Evolutionary conservation across 805 yeast genomes (phyloP).

Genomic region (Kodamaea leandrae): DNA sequence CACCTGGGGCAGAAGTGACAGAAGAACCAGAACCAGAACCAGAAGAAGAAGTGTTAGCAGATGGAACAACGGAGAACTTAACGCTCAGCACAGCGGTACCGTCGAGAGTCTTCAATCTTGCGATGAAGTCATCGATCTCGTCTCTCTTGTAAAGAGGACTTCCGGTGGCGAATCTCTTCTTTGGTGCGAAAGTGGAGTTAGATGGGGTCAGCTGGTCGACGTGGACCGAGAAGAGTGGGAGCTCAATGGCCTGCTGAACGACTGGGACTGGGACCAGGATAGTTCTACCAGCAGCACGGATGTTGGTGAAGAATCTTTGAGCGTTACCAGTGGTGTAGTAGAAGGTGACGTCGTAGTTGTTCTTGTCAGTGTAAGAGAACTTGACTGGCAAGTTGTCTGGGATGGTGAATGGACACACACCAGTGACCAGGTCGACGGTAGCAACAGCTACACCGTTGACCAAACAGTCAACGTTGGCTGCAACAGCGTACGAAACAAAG

Average conservation of each 20-base stretch:
- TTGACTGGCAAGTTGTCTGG: conserved; percentile 26
- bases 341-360: conserved; percentile 34
- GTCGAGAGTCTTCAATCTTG: conserved; percentile 21
- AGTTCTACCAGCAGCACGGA: conserved; percentile 31
- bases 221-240: conserved; percentile 18
- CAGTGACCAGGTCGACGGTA: conserved; percentile 40
- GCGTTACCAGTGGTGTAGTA: conserved; percentile 30
- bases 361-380: conserved; percentile 26
- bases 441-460: conserved; percentile 33
- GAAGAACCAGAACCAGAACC: conserved; percentile 14
- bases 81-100: conserved; percentile 25
- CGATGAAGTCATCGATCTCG: conserved; percentile 24
- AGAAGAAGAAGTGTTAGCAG: conserved; percentile 13
- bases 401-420: conserved; percentile 37
- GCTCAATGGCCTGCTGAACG: conserved; percentile 16
- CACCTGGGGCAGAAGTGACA: conserved; percentile 17
- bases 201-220: conserved; percentile 25
- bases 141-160: conserved; percentile 29
- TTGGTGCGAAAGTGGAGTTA: conserved; percentile 41
- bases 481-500: conserved; percentile 23
- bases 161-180: conserved; percentile 34
- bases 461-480: conserved; percentile 37
- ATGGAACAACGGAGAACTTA: conserved; percentile 17
- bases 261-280: conserved; percentile 30
- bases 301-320: conserved; percentile 33